Base-by-base conservation (phyloP, 208 protist genomes). In the Trypanosoma avium region DNA sequence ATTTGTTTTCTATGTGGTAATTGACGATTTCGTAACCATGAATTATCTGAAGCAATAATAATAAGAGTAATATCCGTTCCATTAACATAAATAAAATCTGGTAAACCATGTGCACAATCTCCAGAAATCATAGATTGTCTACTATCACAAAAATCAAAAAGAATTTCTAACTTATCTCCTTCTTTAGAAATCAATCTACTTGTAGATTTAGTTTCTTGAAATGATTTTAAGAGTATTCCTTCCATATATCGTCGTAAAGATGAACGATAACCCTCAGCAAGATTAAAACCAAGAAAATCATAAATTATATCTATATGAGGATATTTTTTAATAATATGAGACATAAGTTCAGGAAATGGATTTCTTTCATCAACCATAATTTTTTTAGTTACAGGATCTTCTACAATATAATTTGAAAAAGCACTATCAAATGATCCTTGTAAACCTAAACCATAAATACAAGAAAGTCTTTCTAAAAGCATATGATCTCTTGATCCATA, bases 251-350 rank as follows among this genome's bases (percentile, higher is more conserved):
- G 70, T 5, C 76, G 49, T 12, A 95, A 58, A 7, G 89, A 86
- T 3, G 27, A 50, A 26, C 89, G 75, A 66, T 95, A 95, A 21
- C 88, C 88, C 10, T 61, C 36, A 17, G 63, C 27, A n/a, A 72
- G 26, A 46, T 90, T 89, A 64, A 95, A 87, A 8, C 89, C 89
- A 32, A 92, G 70, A 77, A 95, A 95, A 55, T 88, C 84, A 65
- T 90, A 86, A 57, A 92, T 80, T 22, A 91, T 57, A 53, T 89
- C 79, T 49, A 95, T 84, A 35, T 90, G 67, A 3, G 79, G 78
- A 67, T 85, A 89, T 47, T 46, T 74, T 13, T 68, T 76, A n/a
- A 90, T 30, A 54, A 92, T 82, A 64, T 77, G 72, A 10, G 70
- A 60, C 17, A 85, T 57, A 21, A 95, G 68, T 32, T 84, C 71